phyloP scores from a whole-genome alignment of 306 rosid species.

The Gillenia trifoliata region DNA sequence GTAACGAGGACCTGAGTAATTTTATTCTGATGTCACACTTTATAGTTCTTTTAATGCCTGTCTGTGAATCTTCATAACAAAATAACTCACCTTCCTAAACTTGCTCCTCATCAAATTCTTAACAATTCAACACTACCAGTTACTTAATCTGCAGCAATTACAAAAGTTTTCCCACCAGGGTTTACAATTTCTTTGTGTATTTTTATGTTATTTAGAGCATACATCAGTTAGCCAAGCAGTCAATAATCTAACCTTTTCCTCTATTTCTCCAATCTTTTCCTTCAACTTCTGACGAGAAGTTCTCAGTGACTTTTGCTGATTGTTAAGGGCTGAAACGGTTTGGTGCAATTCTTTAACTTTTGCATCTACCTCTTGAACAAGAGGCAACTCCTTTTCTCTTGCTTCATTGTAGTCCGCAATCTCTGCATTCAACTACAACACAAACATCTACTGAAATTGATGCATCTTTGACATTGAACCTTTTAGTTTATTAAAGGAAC shows the following conservation, averaged over 20 bases:
- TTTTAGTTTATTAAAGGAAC: background rate
- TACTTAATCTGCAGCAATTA: background rate
- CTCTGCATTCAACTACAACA: constrained; percentile 54
- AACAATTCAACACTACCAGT: background rate
- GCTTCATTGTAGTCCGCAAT: constrained; percentile 53
- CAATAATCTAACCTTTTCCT: constrained; percentile 57
- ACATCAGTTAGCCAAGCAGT: constrained; percentile 1
- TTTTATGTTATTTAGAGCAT: background rate
- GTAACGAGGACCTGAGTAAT: background rate
- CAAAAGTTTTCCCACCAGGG: background rate
- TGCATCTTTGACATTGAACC: background rate
- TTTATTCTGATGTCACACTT: background rate
- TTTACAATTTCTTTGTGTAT: background rate
- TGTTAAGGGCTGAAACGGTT: constrained; percentile 59
- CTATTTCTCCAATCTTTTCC: constrained; percentile 65
- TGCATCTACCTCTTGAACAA: constrained; percentile 63
- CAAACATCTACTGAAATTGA: constrained; percentile 11
- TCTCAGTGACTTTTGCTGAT: constrained; percentile 59
- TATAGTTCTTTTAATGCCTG: background rate
- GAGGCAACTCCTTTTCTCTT: constrained; percentile 65
- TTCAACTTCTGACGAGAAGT: constrained; percentile 51
- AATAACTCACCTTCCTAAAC: background rate
- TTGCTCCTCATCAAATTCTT: background rate
- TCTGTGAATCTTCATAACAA: background rate
- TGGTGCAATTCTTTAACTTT: constrained; percentile 71